Conservation (phyloP, 2,329 filamentous ascomycete species). For the Colletotrichum orbiculare region DNA sequence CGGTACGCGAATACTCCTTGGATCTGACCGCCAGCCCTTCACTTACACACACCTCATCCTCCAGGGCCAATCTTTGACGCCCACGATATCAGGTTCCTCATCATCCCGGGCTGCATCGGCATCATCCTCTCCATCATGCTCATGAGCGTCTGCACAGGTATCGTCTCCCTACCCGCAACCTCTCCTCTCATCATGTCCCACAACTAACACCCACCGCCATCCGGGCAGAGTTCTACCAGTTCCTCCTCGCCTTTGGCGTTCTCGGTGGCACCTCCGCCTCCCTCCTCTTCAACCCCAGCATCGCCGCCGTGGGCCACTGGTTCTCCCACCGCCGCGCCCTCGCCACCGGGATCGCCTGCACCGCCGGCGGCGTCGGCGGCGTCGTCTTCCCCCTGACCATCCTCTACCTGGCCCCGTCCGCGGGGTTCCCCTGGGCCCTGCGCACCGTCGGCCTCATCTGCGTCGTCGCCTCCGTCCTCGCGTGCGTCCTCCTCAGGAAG, state of each 20-base stretch:
- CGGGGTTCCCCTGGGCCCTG: slow-evolving; percentile 48
- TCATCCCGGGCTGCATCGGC: slow-evolving; percentile 67
- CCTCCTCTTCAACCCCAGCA: slow-evolving; percentile 75
- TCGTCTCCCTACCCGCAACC: not conserved
- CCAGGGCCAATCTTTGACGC: slow-evolving; percentile 74
- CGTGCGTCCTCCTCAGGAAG: slow-evolving; percentile 47
- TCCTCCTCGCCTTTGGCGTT: slow-evolving; percentile 75
- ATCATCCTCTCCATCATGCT: slow-evolving; percentile 66
- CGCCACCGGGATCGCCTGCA: slow-evolving; percentile 76
- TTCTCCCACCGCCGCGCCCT: slow-evolving; percentile 72
- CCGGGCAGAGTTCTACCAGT: slow-evolving; percentile 71
- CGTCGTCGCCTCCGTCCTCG: slow-evolving; percentile 42
- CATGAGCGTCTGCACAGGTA: slow-evolving; percentile 67
- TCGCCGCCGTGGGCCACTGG: slow-evolving; percentile 76
- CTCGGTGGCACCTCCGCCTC: slow-evolving; percentile 74
- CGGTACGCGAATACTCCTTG: slow-evolving; percentile 43
- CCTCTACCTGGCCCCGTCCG: slow-evolving; percentile 39
- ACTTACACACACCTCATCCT: not conserved
- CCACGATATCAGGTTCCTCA: slow-evolving; percentile 69
- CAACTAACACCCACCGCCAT: not conserved
- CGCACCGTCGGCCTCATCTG: slow-evolving; percentile 45
- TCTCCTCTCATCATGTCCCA: too few species aligned
- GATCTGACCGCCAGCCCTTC: not conserved
- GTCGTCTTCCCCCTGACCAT: slow-evolving; percentile 58
- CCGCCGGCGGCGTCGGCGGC: slow-evolving; percentile 71